Evolutionary conservation across 176 grass and related monocot species (phyloP).

Genomic region (Elaeis guineensis): DNA sequence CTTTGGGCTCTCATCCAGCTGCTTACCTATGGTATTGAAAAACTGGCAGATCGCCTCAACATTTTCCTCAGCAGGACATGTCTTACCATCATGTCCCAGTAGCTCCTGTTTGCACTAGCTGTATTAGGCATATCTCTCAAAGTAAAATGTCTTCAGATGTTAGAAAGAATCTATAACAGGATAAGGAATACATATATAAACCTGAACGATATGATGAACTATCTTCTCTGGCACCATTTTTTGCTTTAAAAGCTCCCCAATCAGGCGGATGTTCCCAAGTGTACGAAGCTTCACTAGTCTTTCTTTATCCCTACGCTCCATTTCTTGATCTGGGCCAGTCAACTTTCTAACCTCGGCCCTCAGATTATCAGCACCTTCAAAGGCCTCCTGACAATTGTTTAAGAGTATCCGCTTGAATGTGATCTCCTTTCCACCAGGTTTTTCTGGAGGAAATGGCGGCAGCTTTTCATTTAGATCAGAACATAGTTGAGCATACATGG

Average conservation of each 20-base stretch:
- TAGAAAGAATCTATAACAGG: too few species aligned
- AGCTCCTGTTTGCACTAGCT: constrained; percentile 36
- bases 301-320: constrained; percentile 62
- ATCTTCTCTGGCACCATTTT: constrained; percentile 92
- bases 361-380: constrained; percentile 58
- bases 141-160: background rate
- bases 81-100: constrained; percentile 55
- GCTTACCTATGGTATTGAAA: constrained; percentile 90
- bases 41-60: constrained; percentile 85
- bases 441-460: constrained; percentile 51
- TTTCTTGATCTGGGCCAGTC: constrained; percentile 65
- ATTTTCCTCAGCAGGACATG: constrained; percentile 78
- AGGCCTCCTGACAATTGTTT: constrained; percentile 84
- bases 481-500: constrained; percentile 85
- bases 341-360: constrained; percentile 55
- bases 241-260: constrained; percentile 88
- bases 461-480: constrained; percentile 67
- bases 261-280: constrained; percentile 78
- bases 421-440: constrained; percentile 55
- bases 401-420: constrained; percentile 79
- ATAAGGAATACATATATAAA: constrained; percentile 12
- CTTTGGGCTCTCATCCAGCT: constrained; percentile 69
- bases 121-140: background rate
- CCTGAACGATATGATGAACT: constrained; percentile 94
- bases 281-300: constrained; percentile 54